phyloP scores from a whole-genome alignment of 2,329 filamentous ascomycete species.

The Apiospora pterosperma region DNA sequence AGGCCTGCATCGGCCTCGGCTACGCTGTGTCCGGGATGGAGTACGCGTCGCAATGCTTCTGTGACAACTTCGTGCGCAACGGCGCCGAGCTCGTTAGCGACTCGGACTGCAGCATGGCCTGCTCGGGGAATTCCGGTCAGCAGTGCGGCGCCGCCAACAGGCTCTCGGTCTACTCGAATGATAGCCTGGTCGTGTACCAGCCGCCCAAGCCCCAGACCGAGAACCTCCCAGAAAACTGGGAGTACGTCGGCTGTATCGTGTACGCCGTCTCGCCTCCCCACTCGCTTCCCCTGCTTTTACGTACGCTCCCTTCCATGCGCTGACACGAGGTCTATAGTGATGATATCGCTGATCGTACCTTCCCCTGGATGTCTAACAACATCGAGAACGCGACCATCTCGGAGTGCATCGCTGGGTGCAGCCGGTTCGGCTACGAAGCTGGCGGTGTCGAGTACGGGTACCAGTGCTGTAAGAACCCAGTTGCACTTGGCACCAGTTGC shows the following conservation, averaged over 20 bases:
- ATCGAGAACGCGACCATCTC: conserved; percentile 36
- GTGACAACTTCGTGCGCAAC: conserved; percentile 18
- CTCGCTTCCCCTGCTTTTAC: neutral
- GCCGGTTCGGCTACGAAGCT: conserved; percentile 37
- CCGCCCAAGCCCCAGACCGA: conserved; percentile 14
- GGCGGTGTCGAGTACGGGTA: conserved; percentile 41
- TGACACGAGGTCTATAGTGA: conserved; percentile 8
- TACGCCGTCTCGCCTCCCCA: neutral
- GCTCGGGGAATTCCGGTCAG: conserved; percentile 18
- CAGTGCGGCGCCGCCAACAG: conserved; percentile 20
- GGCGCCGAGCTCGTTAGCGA: conserved; percentile 15
- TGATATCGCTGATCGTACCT: conserved; percentile 20
- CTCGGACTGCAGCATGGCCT: conserved; percentile 21
- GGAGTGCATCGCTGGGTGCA: conserved; percentile 37
- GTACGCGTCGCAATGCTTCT: conserved; percentile 26
- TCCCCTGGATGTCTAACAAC: conserved; percentile 36
- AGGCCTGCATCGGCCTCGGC: conserved; percentile 15
- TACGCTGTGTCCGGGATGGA: conserved; percentile 31
- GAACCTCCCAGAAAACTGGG: conserved; percentile 12
- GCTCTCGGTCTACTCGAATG: conserved; percentile 19
- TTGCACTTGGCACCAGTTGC: conserved; percentile 11
- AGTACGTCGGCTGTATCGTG: conserved; percentile 19
- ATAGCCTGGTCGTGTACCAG: conserved; percentile 13
- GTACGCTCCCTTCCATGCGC: neutral
- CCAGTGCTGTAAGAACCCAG: conserved; percentile 33